These are phyloP conservation scores for Colletotrichum australisinense DNA, from an alignment of 2,329 filamentous ascomycete genomes.

Conservation along the genomic window DNA sequence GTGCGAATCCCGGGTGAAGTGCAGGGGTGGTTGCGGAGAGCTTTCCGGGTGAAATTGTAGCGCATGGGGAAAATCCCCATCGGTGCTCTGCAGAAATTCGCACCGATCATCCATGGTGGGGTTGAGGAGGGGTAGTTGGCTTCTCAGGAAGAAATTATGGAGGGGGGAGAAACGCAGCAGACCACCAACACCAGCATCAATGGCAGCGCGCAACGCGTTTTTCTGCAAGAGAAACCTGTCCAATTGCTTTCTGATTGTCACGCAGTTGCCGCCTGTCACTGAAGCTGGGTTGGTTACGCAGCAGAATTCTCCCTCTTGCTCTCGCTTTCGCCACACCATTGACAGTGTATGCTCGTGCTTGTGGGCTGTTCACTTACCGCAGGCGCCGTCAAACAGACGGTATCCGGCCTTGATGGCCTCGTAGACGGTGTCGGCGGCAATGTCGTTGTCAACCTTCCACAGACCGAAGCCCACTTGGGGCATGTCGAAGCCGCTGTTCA, in stretches of 20 bases:
- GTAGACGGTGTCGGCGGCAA: conserved; percentile 81
- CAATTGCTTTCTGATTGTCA: not conserved
- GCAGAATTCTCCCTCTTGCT: not conserved
- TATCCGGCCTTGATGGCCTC: conserved; percentile 76
- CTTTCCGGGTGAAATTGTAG: conserved; percentile 25
- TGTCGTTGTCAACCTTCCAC: conserved; percentile 85
- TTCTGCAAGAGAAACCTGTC: not conserved
- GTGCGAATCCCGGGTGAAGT: conserved; percentile 5
- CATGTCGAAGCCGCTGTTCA: conserved; percentile 76
- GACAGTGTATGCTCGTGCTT: not conserved
- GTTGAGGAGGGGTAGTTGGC: conserved; percentile 34
- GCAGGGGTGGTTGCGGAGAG: conserved; percentile 25
- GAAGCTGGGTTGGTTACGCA: not conserved
- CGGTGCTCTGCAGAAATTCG: conserved; percentile 15
- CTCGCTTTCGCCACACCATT: not conserved
- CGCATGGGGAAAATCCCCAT: conserved; percentile 13
- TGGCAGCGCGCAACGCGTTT: not conserved
- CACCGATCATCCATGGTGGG: conserved; percentile 31
- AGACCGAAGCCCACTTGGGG: conserved; percentile 82
- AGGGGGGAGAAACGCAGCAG: conserved; percentile 8
- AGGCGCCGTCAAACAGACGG: conserved; percentile 70
- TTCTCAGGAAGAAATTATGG: conserved; percentile 9
- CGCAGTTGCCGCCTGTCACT: not conserved
- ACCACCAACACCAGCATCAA: not conserved
- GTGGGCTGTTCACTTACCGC: conserved; percentile 56